Conservation (phyloP, 352 stramenopile species). For the Pythium diclinum region DNA sequence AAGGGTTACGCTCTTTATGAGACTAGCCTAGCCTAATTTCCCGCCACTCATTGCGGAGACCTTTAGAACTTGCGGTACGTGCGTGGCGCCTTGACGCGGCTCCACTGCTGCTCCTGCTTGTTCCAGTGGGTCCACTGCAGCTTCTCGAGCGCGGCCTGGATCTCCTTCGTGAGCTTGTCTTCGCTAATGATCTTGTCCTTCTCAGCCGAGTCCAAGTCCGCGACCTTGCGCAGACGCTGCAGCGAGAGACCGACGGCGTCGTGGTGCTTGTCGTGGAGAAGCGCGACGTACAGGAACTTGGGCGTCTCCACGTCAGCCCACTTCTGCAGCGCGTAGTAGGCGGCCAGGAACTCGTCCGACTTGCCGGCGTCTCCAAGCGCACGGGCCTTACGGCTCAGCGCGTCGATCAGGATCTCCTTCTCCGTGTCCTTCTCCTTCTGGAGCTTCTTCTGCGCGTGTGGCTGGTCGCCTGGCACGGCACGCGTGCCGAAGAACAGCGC, state of each 20-base stretch:
- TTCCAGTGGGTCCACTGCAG: slow-evolving; percentile 66
- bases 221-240: slow-evolving; percentile 71
- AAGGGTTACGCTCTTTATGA: not conserved
- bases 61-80: slow-evolving; percentile 66
- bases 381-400: slow-evolving; percentile 65
- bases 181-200: slow-evolving; percentile 65
- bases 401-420: slow-evolving; percentile 65
- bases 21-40: slow-evolving; percentile 4
- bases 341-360: slow-evolving; percentile 52
- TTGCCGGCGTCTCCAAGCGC: slow-evolving; percentile 56
- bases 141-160: slow-evolving; percentile 32
- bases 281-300: slow-evolving; percentile 50
- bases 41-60: not conserved
- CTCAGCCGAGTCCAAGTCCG: slow-evolving; percentile 53
- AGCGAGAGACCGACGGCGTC: slow-evolving; percentile 44
- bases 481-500: slow-evolving; percentile 75
- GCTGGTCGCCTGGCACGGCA: slow-evolving; percentile 44
- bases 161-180: slow-evolving; percentile 51
- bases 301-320: slow-evolving; percentile 68
- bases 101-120: slow-evolving; percentile 52
- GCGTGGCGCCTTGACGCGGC: slow-evolving; percentile 44
- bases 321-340: slow-evolving; percentile 61
- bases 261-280: slow-evolving; percentile 62
- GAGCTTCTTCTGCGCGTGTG: slow-evolving; percentile 57
- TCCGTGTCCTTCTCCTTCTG: slow-evolving; percentile 75